Conservation (phyloP, 441 rosid species). For the Pelargonium australe region DNA sequence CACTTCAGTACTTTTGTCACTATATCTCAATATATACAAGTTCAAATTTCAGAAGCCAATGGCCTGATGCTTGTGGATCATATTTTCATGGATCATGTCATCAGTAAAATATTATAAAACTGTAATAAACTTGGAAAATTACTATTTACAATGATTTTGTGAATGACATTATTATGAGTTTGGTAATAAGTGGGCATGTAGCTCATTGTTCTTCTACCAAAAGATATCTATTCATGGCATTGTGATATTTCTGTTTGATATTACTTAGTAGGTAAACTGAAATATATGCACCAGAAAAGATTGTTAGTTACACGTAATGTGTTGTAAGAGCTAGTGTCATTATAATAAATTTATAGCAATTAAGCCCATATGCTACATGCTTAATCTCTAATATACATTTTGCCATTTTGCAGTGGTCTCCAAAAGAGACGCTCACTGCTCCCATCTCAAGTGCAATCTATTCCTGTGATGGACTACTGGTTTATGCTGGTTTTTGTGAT, state of each 20-base stretch:
- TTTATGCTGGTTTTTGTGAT: constrained; percentile 48
- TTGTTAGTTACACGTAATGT: too few relatives aligned
- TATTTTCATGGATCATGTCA: not conserved
- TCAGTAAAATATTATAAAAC: too few relatives aligned
- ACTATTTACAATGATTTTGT: not conserved
- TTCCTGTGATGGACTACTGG: constrained; percentile 43
- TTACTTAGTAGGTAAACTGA: too few relatives aligned
- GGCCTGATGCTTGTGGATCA: not conserved
- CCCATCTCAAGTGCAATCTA: constrained; percentile 49
- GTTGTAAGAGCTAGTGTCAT: too few relatives aligned
- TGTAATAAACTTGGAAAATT: not conserved
- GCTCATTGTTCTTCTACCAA: not conserved
- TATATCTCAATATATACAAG: not conserved
- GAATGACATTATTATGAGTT: not conserved
- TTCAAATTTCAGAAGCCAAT: not conserved
- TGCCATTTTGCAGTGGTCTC: constrained; percentile 42
- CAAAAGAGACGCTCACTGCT: constrained; percentile 41
- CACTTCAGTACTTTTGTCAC: not conserved
- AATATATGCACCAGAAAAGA: too few relatives aligned
- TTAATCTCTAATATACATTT: not conserved
- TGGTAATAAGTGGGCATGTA: not conserved
- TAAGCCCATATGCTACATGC: not conserved
- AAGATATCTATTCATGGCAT: not conserved
- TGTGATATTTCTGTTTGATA: not conserved
- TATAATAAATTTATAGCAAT: not conserved